Evolutionary conservation across 2,329 filamentous ascomycete genomes (phyloP).

Genomic region (Monilinia fructigena): DNA sequence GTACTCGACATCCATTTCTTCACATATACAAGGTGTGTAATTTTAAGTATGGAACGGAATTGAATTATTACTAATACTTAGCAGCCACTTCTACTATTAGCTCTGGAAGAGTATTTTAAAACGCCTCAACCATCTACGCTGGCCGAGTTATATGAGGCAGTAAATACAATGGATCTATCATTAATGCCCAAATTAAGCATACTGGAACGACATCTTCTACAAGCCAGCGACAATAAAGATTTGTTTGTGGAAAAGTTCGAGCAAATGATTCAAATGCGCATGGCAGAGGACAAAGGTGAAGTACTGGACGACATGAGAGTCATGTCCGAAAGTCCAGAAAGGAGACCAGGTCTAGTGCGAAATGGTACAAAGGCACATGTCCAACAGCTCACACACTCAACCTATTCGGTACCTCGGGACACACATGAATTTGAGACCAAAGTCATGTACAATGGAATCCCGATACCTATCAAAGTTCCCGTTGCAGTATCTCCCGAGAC

Average conservation of each 20-base stretch:
- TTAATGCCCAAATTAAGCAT: slow-evolving; percentile 82
- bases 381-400: slow-evolving; percentile 52
- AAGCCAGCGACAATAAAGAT: slow-evolving; percentile 90
- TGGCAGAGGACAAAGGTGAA: slow-evolving; percentile 59
- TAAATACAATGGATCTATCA: slow-evolving; percentile 96
- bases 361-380: slow-evolving; percentile 63
- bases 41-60: slow-evolving; percentile 25
- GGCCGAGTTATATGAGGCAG: slow-evolving; percentile 81
- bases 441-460: slow-evolving; percentile 94
- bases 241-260: slow-evolving; percentile 98
- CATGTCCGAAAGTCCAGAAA: slow-evolving; percentile 48
- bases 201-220: slow-evolving; percentile 81
- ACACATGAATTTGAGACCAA: slow-evolving; percentile 97
- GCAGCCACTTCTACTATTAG: slow-evolving; percentile 82
- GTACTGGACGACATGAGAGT: slow-evolving; percentile 47
- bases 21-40: slow-evolving; percentile 89
- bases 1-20: slow-evolving; percentile 92
- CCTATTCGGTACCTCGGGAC: slow-evolving; percentile 80
- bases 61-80: slow-evolving; percentile 28
- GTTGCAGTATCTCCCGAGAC: slow-evolving; percentile 92
- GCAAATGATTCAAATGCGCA: slow-evolving; percentile 82
- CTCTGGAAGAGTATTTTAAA: slow-evolving; percentile 96
- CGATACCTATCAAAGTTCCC: slow-evolving; percentile 94
- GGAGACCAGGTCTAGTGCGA: slow-evolving; percentile 44
- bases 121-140: slow-evolving; percentile 84